Evolutionary conservation across 1,284 basidiomycete genomes (phyloP).

Genomic region (Grifola frondosa): DNA sequence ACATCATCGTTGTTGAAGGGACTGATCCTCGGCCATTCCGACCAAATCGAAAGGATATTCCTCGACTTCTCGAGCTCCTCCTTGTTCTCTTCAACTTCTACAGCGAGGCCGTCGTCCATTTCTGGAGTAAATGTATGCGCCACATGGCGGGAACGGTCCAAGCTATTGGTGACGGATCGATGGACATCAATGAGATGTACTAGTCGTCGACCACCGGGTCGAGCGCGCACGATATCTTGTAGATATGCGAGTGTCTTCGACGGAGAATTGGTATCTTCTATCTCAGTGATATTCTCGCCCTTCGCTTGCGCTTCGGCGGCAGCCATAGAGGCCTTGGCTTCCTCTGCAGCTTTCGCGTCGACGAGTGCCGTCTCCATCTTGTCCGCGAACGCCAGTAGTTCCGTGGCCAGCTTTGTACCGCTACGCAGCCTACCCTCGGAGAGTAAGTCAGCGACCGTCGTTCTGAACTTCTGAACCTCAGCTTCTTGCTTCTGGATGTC

Average conservation of each 20-base stretch:
- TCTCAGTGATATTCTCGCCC: slow-evolving; percentile 1
- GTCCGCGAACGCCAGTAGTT: slow-evolving; percentile 34
- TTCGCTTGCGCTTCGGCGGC: slow-evolving; percentile 10
- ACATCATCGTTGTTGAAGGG: too few relatives aligned
- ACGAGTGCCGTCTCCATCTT: slow-evolving; percentile 32
- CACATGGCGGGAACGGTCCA: slow-evolving; percentile 17
- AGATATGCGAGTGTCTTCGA: slow-evolving; percentile 27
- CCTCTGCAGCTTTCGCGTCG: slow-evolving; percentile 22
- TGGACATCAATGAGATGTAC: slow-evolving; percentile 49
- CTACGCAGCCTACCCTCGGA: slow-evolving; percentile 33
- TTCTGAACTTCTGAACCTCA: slow-evolving; percentile 35
- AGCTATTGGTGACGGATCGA: slow-evolving; percentile 35
- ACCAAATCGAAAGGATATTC: too few relatives aligned
- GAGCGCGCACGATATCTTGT: slow-evolving; percentile 20
- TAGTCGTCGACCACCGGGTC: slow-evolving; percentile 31
- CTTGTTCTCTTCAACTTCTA: too few relatives aligned
- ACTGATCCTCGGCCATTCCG: too few relatives aligned
- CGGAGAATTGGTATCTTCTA: background rate
- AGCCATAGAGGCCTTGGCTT: slow-evolving; percentile 10
- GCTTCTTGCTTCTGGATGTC: slow-evolving; percentile 19
- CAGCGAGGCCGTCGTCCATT: too few relatives aligned
- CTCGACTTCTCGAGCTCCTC: too few relatives aligned
- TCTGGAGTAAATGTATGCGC: too few relatives aligned
- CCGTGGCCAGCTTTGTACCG: slow-evolving; percentile 33
- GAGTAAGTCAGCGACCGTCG: slow-evolving; percentile 35